Evolutionary conservation across 768 basidiomycete species (phyloP), one percentile per base, ranked within the genome.

Genomic region (Tubosaeta sp.): DNA sequence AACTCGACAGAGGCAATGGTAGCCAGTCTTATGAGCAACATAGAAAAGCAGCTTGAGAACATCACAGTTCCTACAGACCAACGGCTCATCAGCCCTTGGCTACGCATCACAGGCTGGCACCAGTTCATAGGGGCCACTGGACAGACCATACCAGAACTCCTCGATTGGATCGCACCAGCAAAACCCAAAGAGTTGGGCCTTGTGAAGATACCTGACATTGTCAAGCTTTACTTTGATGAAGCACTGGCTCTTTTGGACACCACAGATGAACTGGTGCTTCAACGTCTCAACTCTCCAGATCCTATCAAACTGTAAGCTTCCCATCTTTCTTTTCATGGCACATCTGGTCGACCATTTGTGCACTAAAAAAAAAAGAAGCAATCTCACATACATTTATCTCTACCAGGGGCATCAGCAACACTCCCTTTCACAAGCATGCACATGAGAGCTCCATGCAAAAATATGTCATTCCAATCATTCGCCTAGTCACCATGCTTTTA

Each of bases 401-500:
- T n/a, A 29, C 27, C 27, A 29, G 27, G 27, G 27, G 27, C 5
- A 29, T 29, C 27, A 29, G 8, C 44, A 63, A 67, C 51, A 60
- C 46, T 0, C 65, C 66, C 0, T 53, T 70, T 14, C 60, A 64
- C 13, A 52, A 50, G 1, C 63, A 66, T 7, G 52, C 59, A 29
- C 31, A 60, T 5, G 39, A 46, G 0, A 13, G n/a, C 1, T 57
- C 51, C 1, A 48, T 66, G 17, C 43, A 50, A 0, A 14, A 44
- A 6, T 71, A 71, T 17, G 59, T 16, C 10, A 44, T 0, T 0
- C 53, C 41, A 0, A 26, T 52, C 0, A 5, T 59, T 0, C 10
- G 16, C 2, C 16, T 59, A 1, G 4, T 62, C 0, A 6, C 29
- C 6, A 54, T 61, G 57, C 31, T 54, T 5, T 42, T 1, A 25